phyloP scores from a whole-genome alignment of 371 early-diverging fungal species.

The Sporodiniella umbellata region DNA sequence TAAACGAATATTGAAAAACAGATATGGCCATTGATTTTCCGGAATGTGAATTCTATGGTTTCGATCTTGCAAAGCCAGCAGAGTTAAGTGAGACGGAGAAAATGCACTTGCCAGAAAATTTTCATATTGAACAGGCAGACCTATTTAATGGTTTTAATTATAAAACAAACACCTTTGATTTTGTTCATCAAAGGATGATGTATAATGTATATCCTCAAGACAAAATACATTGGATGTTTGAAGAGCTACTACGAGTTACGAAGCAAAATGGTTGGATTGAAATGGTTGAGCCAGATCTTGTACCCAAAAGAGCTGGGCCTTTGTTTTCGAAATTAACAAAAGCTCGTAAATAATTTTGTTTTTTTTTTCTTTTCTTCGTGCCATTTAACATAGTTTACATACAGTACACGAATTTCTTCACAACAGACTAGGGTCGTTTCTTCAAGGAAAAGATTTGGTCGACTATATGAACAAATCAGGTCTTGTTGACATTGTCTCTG shows the following conservation, averaged over 20 bases:
- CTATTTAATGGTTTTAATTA: conserved; percentile 17
- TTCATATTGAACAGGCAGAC: conserved; percentile 13
- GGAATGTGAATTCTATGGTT: conserved; percentile 22
- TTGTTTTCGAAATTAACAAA: conserved; percentile 6
- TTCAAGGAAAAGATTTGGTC: conserved; percentile 15
- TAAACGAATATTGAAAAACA: conserved; percentile 1
- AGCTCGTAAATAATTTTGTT: conserved; percentile 4
- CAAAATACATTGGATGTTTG: conserved; percentile 18
- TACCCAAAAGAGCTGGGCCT: conserved; percentile 17
- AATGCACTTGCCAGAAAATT: conserved; percentile 23
- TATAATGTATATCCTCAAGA: conserved; percentile 17
- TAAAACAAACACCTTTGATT: conserved; percentile 27
- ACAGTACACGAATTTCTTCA: conserved; percentile 2
- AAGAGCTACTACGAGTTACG: conserved; percentile 23
- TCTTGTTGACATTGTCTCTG: conserved; percentile 22
- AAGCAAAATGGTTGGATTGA: conserved; percentile 41
- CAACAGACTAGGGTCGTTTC: conserved; percentile 5
- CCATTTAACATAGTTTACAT: no score
- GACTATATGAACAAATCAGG: conserved; percentile 21
- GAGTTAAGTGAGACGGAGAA: conserved; percentile 1
- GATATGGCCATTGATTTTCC: conserved; percentile 38
- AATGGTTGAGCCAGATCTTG: conserved; percentile 21
- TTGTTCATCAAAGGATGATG: conserved; percentile 36
- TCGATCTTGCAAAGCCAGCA: conserved; percentile 24
- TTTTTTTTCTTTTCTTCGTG: no score